Conservation (phyloP, 2,329 filamentous ascomycete species). For the Pyrenophora teres region DNA sequence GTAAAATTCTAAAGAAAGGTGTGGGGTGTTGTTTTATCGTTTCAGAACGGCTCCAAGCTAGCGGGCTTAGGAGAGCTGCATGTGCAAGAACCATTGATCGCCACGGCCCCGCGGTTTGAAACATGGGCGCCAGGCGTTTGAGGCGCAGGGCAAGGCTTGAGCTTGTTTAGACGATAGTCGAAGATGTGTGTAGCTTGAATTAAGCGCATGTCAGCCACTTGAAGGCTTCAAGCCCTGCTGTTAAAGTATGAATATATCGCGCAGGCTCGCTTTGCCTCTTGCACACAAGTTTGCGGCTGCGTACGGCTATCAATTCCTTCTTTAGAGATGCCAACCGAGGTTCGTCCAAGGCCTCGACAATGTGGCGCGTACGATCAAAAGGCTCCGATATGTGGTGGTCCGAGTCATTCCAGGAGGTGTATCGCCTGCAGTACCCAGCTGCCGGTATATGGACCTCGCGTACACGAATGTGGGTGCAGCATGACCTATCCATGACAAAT, state of each 20-base stretch:
- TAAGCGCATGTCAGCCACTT: background rate
- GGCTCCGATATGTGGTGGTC: too few relatives aligned
- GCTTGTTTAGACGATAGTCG: conserved; percentile 1
- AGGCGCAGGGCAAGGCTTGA: conserved; percentile 7
- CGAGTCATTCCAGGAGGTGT: too few relatives aligned
- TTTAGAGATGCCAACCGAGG: background rate
- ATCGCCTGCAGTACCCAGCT: too few relatives aligned
- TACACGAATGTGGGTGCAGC: background rate
- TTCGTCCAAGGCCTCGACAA: background rate
- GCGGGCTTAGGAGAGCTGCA: conserved; percentile 11
- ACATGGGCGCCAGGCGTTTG: conserved; percentile 12
- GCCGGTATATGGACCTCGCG: too few relatives aligned
- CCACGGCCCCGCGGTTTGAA: conserved; percentile 9
- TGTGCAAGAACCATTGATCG: conserved; percentile 20
- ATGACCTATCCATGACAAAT: background rate
- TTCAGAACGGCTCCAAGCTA: conserved; percentile 16
- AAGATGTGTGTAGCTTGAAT: background rate
- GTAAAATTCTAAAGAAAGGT: conserved; percentile 27
- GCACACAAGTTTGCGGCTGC: background rate
- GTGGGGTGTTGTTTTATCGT: conserved; percentile 22
- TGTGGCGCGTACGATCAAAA: too few relatives aligned
- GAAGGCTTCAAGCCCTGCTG: background rate
- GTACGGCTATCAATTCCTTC: background rate
- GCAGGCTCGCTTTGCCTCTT: background rate
- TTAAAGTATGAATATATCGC: conserved; percentile 1